Evolutionary conservation across 805 yeast species (phyloP), one percentile per base, ranked within the genome.

Genomic region (Hanseniaspora mollemarum): DNA sequence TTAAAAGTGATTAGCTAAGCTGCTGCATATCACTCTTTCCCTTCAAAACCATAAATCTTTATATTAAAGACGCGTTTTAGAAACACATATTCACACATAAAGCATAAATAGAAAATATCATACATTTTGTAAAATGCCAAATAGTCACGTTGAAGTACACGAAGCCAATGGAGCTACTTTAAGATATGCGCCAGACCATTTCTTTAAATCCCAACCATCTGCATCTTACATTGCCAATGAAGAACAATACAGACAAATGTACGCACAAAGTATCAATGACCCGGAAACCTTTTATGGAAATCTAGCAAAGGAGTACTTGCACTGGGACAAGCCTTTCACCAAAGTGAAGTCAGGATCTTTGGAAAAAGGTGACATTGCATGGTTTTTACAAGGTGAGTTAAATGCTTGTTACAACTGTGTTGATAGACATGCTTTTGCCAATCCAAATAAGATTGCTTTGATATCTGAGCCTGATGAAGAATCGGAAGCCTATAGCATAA

Each of bases 401-500:
- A 92, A 92, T 63, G 98, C 98, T 37, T 73, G 82, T 56, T 90
- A 85, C 71, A 90, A 90, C 69, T 82, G 92, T 67, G 95, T 90
- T 56, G 98, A 90, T 67, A 79, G 97, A 67, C 95, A 92, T 72
- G 98, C 98, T 3, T 71, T 84, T 58, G 76, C 74, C 57, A 82
- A 78, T 62, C 97, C 98, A 41, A 75, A 85, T 63, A 87, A 88
- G 69, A 71, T 80, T 18, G 92, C 92, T 52, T 71, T 84, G 42
- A 81, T 92, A 59, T 90, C 85, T 67, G 98, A 90, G 70, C 97
- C 95, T 49, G 98, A 90, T 67, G 94, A 86, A 62, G 87, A 81
- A 59, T 68, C 70, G 48, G 82, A 84, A 59, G 83, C 83, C 54
- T 73, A 78, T 64, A 73, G 69, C 55, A 75, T 90, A 62, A 83